phyloP scores from a whole-genome alignment of 495 filamentous ascomycete species.

The Penicillium cinerascens region DNA sequence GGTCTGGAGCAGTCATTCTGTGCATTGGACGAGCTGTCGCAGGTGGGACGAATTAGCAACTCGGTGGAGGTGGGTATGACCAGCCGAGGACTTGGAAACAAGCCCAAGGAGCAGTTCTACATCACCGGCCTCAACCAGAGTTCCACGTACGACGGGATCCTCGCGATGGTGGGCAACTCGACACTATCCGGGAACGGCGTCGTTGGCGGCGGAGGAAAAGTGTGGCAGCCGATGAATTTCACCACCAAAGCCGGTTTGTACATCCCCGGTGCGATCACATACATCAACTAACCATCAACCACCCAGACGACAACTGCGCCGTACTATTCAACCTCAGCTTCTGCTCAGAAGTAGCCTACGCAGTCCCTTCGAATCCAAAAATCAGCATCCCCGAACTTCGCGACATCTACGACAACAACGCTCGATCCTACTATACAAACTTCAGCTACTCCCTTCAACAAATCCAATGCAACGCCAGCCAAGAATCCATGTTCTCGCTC shows the following conservation, averaged over 20 bases:
- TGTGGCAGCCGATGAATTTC: constrained; percentile 66
- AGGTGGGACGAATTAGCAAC: constrained; percentile 53
- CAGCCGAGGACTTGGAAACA: constrained; percentile 52
- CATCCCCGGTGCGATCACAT: background rate
- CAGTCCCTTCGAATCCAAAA: constrained; percentile 74
- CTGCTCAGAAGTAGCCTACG: constrained; percentile 82
- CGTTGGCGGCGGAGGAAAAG: constrained; percentile 63
- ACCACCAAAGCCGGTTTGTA: constrained; percentile 70
- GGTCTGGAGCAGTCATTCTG: constrained; percentile 76
- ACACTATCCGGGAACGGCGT: constrained; percentile 46
- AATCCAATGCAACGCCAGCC: constrained; percentile 73
- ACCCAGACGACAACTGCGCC: constrained; percentile 68
- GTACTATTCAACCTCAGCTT: constrained; percentile 80
- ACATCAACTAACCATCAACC: constrained; percentile 1
- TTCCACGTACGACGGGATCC: constrained; percentile 64
- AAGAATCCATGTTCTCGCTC: constrained; percentile 73
- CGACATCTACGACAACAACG: constrained; percentile 66
- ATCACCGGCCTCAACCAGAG: constrained; percentile 66
- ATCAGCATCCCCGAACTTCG: constrained; percentile 45
- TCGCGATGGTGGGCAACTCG: constrained; percentile 61
- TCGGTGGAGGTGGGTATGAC: constrained; percentile 64
- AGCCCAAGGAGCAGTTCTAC: constrained; percentile 83
- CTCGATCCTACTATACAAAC: constrained; percentile 58
- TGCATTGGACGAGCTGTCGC: constrained; percentile 59
- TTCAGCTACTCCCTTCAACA: constrained; percentile 81